These are phyloP conservation scores for Coniochaeta pulveracea DNA, from an alignment of 2,329 filamentous ascomycete species.

Conservation along the genomic window DNA sequence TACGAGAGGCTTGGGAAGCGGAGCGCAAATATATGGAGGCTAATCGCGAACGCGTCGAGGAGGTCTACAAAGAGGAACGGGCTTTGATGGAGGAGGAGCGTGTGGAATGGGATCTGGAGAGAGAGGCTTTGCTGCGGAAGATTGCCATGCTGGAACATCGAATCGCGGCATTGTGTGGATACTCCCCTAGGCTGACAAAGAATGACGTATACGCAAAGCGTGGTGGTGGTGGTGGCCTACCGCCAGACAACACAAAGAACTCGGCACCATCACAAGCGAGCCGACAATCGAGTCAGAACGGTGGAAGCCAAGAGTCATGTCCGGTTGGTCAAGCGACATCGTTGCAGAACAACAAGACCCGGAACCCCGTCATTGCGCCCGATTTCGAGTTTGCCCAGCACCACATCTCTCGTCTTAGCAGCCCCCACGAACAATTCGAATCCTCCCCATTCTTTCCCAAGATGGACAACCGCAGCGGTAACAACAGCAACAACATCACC, in stretches of 20 bases:
- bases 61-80: slow-evolving; percentile 44
- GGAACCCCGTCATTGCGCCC: too few relatives aligned
- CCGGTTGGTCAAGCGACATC: slow-evolving; percentile 6
- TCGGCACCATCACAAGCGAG: slow-evolving; percentile 13
- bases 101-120: slow-evolving; percentile 33
- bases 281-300: too few relatives aligned
- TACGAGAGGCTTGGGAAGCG: slow-evolving; percentile 39
- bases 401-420: slow-evolving; percentile 14
- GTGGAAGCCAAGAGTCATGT: not conserved
- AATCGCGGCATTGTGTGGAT: slow-evolving; percentile 9
- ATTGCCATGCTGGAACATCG: slow-evolving; percentile 28
- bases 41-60: slow-evolving; percentile 39
- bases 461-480: too few relatives aligned
- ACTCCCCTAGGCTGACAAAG: slow-evolving; percentile 4
- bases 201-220: slow-evolving; percentile 7
- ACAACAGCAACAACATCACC: slow-evolving; percentile 3
- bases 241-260: slow-evolving; percentile 12
- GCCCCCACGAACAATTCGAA: not conserved
- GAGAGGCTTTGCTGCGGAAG: slow-evolving; percentile 25
- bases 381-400: slow-evolving; percentile 11
- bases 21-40: slow-evolving; percentile 43
- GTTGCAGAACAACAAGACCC: too few relatives aligned
- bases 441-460: slow-evolving; percentile 7
- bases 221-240: slow-evolving; percentile 10
- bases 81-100: slow-evolving; percentile 40